phyloP scores from a whole-genome alignment of 495 filamentous ascomycete species.

The Tetracladium marchalianum region DNA sequence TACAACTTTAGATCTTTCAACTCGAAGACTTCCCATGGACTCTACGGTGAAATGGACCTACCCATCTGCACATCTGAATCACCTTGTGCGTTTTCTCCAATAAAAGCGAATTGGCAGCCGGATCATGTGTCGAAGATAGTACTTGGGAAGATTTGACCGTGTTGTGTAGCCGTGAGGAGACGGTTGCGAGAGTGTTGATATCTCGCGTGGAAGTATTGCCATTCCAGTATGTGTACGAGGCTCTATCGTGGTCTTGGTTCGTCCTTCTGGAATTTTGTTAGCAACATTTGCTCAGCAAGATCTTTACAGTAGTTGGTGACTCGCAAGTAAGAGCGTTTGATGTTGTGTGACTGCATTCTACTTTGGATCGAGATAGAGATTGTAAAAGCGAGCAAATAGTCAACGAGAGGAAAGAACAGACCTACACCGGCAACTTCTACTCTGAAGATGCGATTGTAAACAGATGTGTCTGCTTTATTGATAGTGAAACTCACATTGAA shows the following conservation, averaged over 20 bases:
- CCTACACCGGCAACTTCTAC: too few species aligned
- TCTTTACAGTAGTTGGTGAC: too few species aligned
- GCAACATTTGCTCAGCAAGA: too few species aligned
- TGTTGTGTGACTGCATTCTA: too few species aligned
- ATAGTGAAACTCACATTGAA: too few species aligned
- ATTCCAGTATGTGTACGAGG: slow-evolving; percentile 2
- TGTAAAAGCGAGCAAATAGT: too few species aligned
- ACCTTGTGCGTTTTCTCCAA: slow-evolving; percentile 17
- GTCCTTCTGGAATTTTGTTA: too few species aligned
- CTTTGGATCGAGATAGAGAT: too few species aligned
- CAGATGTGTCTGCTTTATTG: too few species aligned
- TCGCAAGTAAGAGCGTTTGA: too few species aligned
- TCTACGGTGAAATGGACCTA: slow-evolving; percentile 12
- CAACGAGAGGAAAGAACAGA: too few species aligned
- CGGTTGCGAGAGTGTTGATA: slow-evolving; percentile 6
- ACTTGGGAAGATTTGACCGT: slow-evolving; percentile 21
- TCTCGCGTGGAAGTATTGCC: slow-evolving; percentile 12
- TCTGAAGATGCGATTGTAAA: too few species aligned
- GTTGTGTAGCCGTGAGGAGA: slow-evolving; percentile 16
- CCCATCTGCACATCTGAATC: slow-evolving; percentile 21
- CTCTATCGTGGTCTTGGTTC: neutral
- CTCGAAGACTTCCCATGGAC: slow-evolving; percentile 19
- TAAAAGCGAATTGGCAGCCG: slow-evolving; percentile 15
- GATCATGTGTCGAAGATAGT: slow-evolving; percentile 20
- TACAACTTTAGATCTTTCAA: slow-evolving; percentile 10